phyloP scores from a whole-genome alignment of 108 stramenopile genomes.

The Nannochloropsis granulata region DNA sequence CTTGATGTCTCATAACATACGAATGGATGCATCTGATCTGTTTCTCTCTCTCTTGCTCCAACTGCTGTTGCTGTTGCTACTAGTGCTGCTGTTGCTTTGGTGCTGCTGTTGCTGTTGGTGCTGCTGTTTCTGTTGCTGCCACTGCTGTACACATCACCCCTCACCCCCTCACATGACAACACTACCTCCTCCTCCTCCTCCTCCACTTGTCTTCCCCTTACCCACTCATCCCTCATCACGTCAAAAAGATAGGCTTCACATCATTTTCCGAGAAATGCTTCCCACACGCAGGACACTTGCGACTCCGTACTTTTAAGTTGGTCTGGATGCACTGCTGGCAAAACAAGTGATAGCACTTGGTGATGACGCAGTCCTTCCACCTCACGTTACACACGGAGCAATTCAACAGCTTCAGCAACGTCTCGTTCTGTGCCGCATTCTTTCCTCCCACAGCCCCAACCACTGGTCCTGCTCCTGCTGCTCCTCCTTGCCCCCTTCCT shows the following conservation, averaged over 20 bases:
- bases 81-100: too few species aligned
- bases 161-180: too few species aligned
- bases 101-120: too few species aligned
- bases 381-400: conserved; percentile 24
- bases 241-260: conserved; percentile 19
- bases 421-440: background rate
- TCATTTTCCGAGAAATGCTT: conserved; percentile 16
- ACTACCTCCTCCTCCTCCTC: background rate
- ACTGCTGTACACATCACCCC: too few species aligned
- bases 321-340: conserved; percentile 15
- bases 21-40: too few species aligned
- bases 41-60: too few species aligned
- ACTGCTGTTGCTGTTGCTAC: too few species aligned
- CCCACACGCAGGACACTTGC: conserved; percentile 23
- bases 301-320: conserved; percentile 17
- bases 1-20: too few species aligned
- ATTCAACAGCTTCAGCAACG: conserved; percentile 10
- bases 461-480: background rate
- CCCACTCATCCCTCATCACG: background rate
- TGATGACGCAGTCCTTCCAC: conserved; percentile 21
- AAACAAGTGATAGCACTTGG: conserved; percentile 32
- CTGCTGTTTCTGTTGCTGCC: too few species aligned
- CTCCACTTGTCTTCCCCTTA: background rate
- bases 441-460: background rate
- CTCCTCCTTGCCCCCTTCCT: background rate